Conservation (phyloP, 768 basidiomycete species). For the Lactarius trivialis region DNA sequence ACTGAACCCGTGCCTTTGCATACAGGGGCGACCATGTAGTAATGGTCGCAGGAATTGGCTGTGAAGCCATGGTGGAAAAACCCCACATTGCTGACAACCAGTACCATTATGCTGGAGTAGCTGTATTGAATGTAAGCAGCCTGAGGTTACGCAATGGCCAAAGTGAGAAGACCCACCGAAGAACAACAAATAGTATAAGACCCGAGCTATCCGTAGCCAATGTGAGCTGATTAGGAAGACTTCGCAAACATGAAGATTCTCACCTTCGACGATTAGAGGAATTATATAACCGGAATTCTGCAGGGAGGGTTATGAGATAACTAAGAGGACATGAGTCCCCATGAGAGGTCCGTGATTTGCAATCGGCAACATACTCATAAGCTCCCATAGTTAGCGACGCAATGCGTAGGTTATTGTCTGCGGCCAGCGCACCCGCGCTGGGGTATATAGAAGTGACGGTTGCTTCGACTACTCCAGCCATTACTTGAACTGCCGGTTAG, state of each 20-base stretch:
- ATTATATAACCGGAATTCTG: constrained; percentile 20
- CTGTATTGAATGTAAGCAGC: constrained; percentile 27
- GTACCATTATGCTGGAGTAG: constrained; percentile 39
- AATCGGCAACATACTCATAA: constrained; percentile 17
- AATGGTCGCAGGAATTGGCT: constrained; percentile 37
- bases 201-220: constrained; percentile 7
- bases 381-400: constrained; percentile 17
- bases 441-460: neutral
- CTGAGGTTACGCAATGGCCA: neutral
- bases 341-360: neutral
- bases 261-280: constrained; percentile 1
- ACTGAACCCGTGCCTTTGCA: constrained; percentile 48
- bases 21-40: constrained; percentile 45
- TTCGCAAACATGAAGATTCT: neutral
- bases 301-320: constrained; percentile 21
- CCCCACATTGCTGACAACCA: constrained; percentile 50
- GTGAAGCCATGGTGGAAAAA: constrained; percentile 52
- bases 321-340: neutral
- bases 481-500: neutral
- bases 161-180: constrained; percentile 11
- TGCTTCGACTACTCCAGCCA: neutral
- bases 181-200: constrained; percentile 16
- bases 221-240: neutral
- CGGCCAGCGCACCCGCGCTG: neutral
- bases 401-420: constrained; percentile 19